Evolutionary conservation across 306 rosid species (phyloP), one percentile per base, ranked within the genome.

Genomic region (Cucurbita moschata): DNA sequence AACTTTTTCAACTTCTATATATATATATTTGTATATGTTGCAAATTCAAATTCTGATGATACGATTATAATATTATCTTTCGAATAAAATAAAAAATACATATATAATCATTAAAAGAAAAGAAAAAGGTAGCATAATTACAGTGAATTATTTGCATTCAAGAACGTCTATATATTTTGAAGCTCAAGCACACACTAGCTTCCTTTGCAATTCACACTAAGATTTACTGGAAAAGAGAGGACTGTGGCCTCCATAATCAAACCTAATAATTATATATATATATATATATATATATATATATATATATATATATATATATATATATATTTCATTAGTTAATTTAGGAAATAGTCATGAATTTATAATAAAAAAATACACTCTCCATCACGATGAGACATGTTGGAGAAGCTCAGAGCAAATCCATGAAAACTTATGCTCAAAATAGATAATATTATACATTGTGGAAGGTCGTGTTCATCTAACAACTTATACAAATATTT

Each of bases 171-270:
- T 14, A 12, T 5, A 50, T 19, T 66, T 42, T 66, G 16, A 66
- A 42, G 5, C 39, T 18, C 1, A 14, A 65, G n/a, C 53, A n/a
- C 71, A 42, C 51, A 65, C 38, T 62, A 64, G 71, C 72, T 67
- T 67, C 56, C 55, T 67, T 13, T 16, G 40, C 72, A 67, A 67
- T 67, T 67, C 72, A 46, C 72, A 67, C n/a, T 21, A 40, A 46
- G 55, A 46, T 43, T 10, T 19, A 21, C 18, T 67, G 72, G 72
- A 19, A 19, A 46, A 43, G 46, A 67, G 53, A 4, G 37, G 18
- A 19, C 40, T 67, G 7, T 44, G 69, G 56, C 72, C 72, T 67
- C 72, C 56, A 46, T 44, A 67, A 67, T 67, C 72, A 67, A 67
- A 46, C 19, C 18, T 67, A 67, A 67, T 67, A 21, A 67, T 66